phyloP scores from a whole-genome alignment of 306 rosid species.

The Casuarina equisetifolia region DNA sequence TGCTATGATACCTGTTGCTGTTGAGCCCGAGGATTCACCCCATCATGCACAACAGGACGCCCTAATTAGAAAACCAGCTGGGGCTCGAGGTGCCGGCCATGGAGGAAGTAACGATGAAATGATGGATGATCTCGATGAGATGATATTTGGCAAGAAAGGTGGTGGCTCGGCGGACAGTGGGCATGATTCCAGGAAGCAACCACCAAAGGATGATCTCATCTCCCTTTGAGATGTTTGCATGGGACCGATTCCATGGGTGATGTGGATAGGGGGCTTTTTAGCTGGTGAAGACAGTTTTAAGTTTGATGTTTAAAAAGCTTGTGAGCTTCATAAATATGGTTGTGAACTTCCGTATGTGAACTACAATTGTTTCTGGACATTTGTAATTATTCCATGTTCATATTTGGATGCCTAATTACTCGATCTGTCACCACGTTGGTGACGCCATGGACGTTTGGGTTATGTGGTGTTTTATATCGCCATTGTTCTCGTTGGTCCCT shows the following conservation, averaged over 20 bases:
- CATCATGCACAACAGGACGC: constrained; percentile 59
- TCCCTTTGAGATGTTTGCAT: constrained; percentile 48
- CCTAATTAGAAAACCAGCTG: constrained; percentile 71
- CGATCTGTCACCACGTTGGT: neutral
- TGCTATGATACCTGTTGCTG: constrained; percentile 96
- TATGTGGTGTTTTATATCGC: neutral
- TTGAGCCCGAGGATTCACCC: constrained; percentile 93
- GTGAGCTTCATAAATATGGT: constrained; percentile 16
- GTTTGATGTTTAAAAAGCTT: constrained; percentile 11
- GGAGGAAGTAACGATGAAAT: constrained; percentile 83
- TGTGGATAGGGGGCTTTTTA: constrained; percentile 23
- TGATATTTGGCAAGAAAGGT: constrained; percentile 88
- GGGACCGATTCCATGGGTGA: constrained; percentile 17
- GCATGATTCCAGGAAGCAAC: constrained; percentile 67
- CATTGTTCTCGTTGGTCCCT: neutral
- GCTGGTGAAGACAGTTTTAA: constrained; percentile 32
- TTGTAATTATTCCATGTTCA: constrained; percentile 21
- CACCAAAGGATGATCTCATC: constrained; percentile 85
- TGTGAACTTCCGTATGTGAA: neutral
- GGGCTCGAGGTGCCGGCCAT: constrained; percentile 50
- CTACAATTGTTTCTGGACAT: constrained; percentile 23
- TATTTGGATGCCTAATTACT: constrained; percentile 1
- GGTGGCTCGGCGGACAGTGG: constrained; percentile 57
- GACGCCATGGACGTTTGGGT: neutral
- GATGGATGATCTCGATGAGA: constrained; percentile 99